Evolutionary conservation across 345 rosid species (phyloP).

Genomic region (Eucalyptus dawsonii): DNA sequence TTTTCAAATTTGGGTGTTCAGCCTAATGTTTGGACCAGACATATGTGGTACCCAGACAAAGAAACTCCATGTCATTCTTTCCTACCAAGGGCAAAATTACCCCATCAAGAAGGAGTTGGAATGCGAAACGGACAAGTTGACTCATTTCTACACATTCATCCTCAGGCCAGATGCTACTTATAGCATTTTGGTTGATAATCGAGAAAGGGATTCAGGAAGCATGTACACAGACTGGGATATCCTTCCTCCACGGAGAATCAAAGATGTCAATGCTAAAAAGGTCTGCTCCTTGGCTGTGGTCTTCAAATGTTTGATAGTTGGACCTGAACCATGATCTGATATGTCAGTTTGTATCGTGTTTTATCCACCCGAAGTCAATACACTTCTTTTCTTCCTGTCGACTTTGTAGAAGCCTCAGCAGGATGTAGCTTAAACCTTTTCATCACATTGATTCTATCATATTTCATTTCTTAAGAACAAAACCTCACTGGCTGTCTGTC

Average conservation of each 20-base stretch:
- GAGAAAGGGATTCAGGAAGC: slow-evolving; percentile 87
- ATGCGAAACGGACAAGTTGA: slow-evolving; percentile 90
- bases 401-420: background rate
- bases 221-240: slow-evolving; percentile 95
- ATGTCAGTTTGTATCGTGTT: background rate
- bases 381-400: background rate
- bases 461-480: background rate
- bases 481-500: background rate
- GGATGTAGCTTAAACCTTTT: background rate
- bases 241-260: slow-evolving; percentile 84
- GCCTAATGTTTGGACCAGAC: slow-evolving; percentile 98
- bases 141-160: slow-evolving; percentile 89
- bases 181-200: slow-evolving; percentile 70
- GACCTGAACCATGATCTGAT: background rate
- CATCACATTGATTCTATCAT: background rate
- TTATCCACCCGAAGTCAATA: background rate
- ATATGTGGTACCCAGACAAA: slow-evolving; percentile 86
- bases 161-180: slow-evolving; percentile 89
- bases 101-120: slow-evolving; percentile 77
- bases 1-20: slow-evolving; percentile 8
- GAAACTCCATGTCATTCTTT: slow-evolving; percentile 77
- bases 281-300: slow-evolving; percentile 12
- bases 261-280: slow-evolving; percentile 72
- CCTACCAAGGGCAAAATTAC: slow-evolving; percentile 95
- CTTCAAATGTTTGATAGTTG: background rate